A percentile compares a stretch with the other conserved stretches of the same genome.
Evolutionary conservation across 2,329 filamentous ascomycete species (phyloP).

Genomic region (Pseudofabraea citricarpa): DNA sequence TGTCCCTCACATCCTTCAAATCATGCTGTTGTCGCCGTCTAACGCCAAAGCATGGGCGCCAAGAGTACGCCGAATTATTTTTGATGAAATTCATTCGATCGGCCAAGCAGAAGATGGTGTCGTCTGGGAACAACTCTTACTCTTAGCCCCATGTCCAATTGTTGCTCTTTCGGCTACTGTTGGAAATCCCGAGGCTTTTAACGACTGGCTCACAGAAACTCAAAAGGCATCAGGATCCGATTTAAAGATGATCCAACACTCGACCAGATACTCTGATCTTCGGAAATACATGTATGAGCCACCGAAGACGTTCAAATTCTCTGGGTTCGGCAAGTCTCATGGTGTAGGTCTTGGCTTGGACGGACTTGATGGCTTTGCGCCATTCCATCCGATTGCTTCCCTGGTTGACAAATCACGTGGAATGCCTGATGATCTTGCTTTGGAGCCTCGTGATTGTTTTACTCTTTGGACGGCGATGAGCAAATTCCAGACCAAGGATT

Average conservation of each 20-base stretch:
- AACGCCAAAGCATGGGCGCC: constrained; percentile 65
- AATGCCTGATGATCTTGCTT: constrained; percentile 60
- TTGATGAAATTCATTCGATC: constrained; percentile 79
- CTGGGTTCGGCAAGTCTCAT: constrained; percentile 28
- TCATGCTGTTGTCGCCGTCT: constrained; percentile 63
- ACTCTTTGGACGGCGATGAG: constrained; percentile 61
- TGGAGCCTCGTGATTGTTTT: constrained; percentile 69
- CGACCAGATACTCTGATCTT: constrained; percentile 69
- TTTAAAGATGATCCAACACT: constrained; percentile 64
- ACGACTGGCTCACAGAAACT: constrained; percentile 59
- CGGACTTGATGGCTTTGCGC: constrained; percentile 23
- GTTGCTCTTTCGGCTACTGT: constrained; percentile 78
- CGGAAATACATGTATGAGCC: constrained; percentile 67
- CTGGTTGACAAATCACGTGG: constrained; percentile 57
- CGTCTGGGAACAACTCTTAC: constrained; percentile 72
- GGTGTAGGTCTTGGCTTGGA: constrained; percentile 39
- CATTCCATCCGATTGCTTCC: constrained; percentile 60
- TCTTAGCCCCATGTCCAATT: constrained; percentile 71
- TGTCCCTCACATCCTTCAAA: constrained; percentile 73
- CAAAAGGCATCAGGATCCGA: constrained; percentile 59
- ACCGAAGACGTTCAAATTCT: constrained; percentile 34
- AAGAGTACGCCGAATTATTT: constrained; percentile 70
- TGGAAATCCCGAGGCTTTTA: constrained; percentile 69
- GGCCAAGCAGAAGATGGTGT: constrained; percentile 71
- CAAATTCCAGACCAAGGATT: constrained; percentile 46